A percentile compares a stretch with the other conserved stretches of the same genome.
These are phyloP conservation scores for Cryptomeria japonica DNA, from an alignment of 75 land plant genomes.

Conservation along the genomic window DNA sequence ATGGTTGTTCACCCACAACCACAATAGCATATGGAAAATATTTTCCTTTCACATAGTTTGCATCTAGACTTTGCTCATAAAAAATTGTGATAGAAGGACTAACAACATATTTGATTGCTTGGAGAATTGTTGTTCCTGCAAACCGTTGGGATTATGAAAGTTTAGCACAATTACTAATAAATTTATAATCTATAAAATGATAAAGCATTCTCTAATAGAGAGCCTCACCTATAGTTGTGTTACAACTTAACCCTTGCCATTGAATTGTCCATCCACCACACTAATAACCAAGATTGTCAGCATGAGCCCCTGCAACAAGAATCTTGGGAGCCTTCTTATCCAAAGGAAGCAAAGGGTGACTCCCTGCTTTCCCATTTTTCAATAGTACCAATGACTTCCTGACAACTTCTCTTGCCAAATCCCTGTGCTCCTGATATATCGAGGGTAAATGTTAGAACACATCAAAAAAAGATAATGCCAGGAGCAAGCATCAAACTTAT, in stretches of 20 bases:
- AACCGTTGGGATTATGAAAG: neutral
- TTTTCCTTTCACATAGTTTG: slow-evolving; percentile 22
- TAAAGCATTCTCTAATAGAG: too few relatives aligned
- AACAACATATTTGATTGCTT: slow-evolving; percentile 35
- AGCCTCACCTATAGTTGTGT: too few relatives aligned
- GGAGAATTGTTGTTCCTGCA: slow-evolving; percentile 52
- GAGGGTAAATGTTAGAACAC: neutral
- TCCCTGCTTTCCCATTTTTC: slow-evolving; percentile 40
- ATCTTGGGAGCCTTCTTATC: too few relatives aligned
- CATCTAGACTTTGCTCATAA: slow-evolving; percentile 37
- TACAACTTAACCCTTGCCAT: too few relatives aligned
- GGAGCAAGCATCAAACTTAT: too few relatives aligned
- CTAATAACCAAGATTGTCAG: too few relatives aligned
- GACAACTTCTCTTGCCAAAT: too few relatives aligned
- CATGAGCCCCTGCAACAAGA: too few relatives aligned
- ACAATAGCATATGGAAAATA: slow-evolving; percentile 48
- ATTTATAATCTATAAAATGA: too few relatives aligned
- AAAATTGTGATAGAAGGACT: slow-evolving; percentile 35
- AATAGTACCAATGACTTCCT: slow-evolving; percentile 55
- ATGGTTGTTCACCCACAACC: too few relatives aligned
- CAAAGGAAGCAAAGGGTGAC: too few relatives aligned
- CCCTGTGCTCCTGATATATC: slow-evolving; percentile 37
- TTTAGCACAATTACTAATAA: neutral
- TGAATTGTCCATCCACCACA: too few relatives aligned
- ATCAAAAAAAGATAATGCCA: neutral